phyloP scores from a whole-genome alignment of 2,329 filamentous ascomycete genomes.

The Aspergillus uvarum region DNA sequence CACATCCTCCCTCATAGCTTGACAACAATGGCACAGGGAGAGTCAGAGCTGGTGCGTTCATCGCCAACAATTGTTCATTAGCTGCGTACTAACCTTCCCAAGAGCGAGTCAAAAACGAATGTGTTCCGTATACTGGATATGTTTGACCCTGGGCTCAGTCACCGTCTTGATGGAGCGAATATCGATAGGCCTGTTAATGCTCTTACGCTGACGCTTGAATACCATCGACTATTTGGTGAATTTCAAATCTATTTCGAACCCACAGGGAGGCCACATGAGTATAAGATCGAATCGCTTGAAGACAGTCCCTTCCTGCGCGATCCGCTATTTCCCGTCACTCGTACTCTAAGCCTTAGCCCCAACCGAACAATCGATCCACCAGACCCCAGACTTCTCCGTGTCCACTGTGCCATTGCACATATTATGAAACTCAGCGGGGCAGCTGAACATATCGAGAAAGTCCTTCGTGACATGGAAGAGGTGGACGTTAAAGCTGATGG shows the following conservation, averaged over 20 bases:
- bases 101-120: slow-evolving; percentile 17
- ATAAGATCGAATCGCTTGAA: slow-evolving; percentile 22
- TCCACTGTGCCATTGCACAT: slow-evolving; percentile 29
- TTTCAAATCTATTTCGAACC: slow-evolving; percentile 24
- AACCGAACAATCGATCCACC: slow-evolving; percentile 36
- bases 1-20: slow-evolving; percentile 25
- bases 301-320: slow-evolving; percentile 18
- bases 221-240: slow-evolving; percentile 20
- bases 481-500: slow-evolving; percentile 11
- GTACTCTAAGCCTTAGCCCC: slow-evolving; percentile 24
- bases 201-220: slow-evolving; percentile 18
- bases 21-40: slow-evolving; percentile 17
- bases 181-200: slow-evolving; percentile 24
- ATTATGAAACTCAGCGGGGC: slow-evolving; percentile 28
- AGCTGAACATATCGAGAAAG: slow-evolving; percentile 23
- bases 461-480: slow-evolving; percentile 27
- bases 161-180: slow-evolving; percentile 16
- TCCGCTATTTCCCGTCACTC: slow-evolving; percentile 22
- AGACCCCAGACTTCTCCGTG: slow-evolving; percentile 24
- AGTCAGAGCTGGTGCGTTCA: slow-evolving; percentile 19
- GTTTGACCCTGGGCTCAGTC: slow-evolving; percentile 18
- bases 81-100: too few relatives aligned
- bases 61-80: too few relatives aligned
- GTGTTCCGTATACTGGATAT: slow-evolving; percentile 20
- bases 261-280: slow-evolving; percentile 10